phyloP scores from a whole-genome alignment of 2,329 filamentous ascomycete species.

The Fonsecaea pedrosoi region DNA sequence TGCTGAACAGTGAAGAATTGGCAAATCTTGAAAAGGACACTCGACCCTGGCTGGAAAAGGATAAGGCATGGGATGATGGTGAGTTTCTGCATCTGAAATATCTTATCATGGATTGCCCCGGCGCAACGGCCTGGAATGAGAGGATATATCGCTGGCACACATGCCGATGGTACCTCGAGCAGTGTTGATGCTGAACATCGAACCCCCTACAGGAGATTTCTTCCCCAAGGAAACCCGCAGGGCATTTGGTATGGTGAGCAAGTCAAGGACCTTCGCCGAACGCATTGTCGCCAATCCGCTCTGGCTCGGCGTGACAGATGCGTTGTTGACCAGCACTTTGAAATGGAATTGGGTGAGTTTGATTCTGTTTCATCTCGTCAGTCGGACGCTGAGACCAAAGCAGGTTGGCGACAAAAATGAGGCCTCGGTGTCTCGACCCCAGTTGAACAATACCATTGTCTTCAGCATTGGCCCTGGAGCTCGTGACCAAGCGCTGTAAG shows the following conservation, averaged over 20 bases:
- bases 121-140: background rate
- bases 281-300: conserved; percentile 37
- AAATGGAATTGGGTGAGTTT: conserved; percentile 19
- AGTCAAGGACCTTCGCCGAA: conserved; percentile 37
- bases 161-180: background rate
- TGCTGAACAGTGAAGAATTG: conserved; percentile 26
- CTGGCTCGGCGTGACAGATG: conserved; percentile 34
- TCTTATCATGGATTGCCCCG: background rate
- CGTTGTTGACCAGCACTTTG: conserved; percentile 26
- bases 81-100: background rate
- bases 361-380: background rate
- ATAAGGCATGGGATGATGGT: conserved; percentile 34
- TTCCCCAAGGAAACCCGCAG: conserved; percentile 41
- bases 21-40: conserved; percentile 36
- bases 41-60: conserved; percentile 36
- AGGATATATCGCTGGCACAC: too few species aligned
- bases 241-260: conserved; percentile 38
- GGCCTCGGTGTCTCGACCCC: conserved; percentile 33
- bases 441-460: conserved; percentile 47
- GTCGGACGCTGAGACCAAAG: background rate
- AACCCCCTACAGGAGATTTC: conserved; percentile 33
- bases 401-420: conserved; percentile 35
- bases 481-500: conserved; percentile 42
- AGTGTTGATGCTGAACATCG: background rate
- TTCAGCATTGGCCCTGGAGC: conserved; percentile 47